Evolutionary conservation across 768 basidiomycete genomes (phyloP).

Genomic region (Boletales sp.): DNA sequence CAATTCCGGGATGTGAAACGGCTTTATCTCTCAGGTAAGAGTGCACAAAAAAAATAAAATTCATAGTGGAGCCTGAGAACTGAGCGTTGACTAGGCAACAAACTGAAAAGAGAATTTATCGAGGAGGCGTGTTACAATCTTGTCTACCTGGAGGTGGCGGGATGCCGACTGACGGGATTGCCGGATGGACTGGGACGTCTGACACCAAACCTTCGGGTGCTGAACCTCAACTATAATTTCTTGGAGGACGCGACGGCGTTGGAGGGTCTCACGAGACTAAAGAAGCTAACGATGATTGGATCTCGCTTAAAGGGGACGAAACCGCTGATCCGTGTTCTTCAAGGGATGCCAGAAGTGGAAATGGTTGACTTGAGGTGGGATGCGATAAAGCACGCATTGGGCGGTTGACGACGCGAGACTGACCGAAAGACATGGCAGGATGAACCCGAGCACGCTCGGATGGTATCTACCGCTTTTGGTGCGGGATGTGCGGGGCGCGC

Average conservation of each 20-base stretch:
- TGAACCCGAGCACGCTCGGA: constrained; percentile 96
- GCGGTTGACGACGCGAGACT: constrained; percentile 23
- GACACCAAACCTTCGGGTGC: constrained; percentile 80
- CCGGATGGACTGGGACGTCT: constrained; percentile 63
- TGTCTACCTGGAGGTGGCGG: constrained; percentile 88
- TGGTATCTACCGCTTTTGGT: constrained; percentile 92
- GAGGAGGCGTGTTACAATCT: constrained; percentile 82
- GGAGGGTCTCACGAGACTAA: constrained; percentile 68
- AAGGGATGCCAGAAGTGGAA: constrained; percentile 75
- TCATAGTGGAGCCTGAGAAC: constrained; percentile 12
- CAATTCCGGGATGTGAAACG: constrained; percentile 91
- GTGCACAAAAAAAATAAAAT: background rate
- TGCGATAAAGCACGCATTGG: constrained; percentile 10
- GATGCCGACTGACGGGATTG: constrained; percentile 72
- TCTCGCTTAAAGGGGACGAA: constrained; percentile 74
- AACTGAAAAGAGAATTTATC: constrained; percentile 57
- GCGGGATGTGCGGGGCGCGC: constrained; percentile 59
- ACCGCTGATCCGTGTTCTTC: constrained; percentile 66
- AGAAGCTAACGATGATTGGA: constrained; percentile 85
- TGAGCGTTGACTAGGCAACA: constrained; percentile 57
- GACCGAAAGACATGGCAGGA: constrained; percentile 42
- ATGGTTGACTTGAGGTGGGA: constrained; percentile 87
- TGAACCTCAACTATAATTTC: constrained; percentile 98
- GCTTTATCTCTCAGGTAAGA: constrained; percentile 89
- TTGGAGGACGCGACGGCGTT: constrained; percentile 69